phyloP scores from a whole-genome alignment of 345 rosid genomes.

The Pugionium cornutum region DNA sequence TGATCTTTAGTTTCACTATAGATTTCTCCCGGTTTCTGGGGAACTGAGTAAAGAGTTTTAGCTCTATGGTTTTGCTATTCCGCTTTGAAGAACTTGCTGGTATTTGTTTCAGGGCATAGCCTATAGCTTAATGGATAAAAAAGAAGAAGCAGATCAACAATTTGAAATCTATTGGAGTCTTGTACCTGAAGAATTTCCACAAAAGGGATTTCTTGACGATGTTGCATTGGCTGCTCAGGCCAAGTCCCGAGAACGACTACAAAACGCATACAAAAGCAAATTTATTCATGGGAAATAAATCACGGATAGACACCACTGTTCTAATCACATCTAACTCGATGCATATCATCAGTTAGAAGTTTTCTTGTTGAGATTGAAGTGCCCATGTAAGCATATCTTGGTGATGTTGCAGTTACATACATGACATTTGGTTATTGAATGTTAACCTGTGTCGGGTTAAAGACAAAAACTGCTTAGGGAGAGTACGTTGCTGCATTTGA shows the following conservation, averaged over 20 bases:
- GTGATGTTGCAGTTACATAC: too few relatives aligned
- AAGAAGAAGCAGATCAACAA: slow-evolving; percentile 76
- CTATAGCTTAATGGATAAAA: slow-evolving; percentile 71
- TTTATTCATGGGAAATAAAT: slow-evolving; percentile 37
- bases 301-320: too few relatives aligned
- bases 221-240: slow-evolving; percentile 71
- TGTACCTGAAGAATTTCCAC: slow-evolving; percentile 86
- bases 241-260: slow-evolving; percentile 54
- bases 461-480: too few relatives aligned
- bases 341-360: too few relatives aligned
- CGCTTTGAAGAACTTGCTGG: not conserved
- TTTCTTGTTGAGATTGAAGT: too few relatives aligned
- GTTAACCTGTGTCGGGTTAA: too few relatives aligned
- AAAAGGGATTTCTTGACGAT: slow-evolving; percentile 76
- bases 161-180: slow-evolving; percentile 74
- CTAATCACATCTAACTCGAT: too few relatives aligned
- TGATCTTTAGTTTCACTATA: too few relatives aligned
- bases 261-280: slow-evolving; percentile 56
- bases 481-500: too few relatives aligned
- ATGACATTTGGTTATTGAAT: too few relatives aligned
- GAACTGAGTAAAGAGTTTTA: slow-evolving; percentile 25
- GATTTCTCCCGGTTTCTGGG: too few relatives aligned
- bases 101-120: slow-evolving; percentile 67
- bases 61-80: not conserved
- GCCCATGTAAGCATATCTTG: too few relatives aligned